Evolutionary conservation across 768 basidiomycete genomes (phyloP).

Genomic region (Podaxis mareebaensis): DNA sequence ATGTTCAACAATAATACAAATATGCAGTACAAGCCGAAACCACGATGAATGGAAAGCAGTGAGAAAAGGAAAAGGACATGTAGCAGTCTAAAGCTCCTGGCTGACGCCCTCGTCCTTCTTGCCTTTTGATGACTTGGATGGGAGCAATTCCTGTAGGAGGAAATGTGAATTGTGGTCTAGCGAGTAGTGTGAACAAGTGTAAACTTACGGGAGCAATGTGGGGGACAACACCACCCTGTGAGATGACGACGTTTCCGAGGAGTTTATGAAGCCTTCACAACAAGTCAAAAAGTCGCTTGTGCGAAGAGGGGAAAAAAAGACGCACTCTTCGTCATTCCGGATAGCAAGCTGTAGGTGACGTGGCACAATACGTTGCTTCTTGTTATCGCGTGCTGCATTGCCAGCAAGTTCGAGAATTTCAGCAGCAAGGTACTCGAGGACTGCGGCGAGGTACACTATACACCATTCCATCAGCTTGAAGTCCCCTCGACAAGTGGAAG

Average conservation of each 20-base stretch:
- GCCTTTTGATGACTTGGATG: conserved; percentile 39
- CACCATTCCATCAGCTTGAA: not conserved
- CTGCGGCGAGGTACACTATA: conserved; percentile 86
- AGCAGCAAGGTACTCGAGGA: conserved; percentile 89
- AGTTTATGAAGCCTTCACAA: conserved; percentile 67
- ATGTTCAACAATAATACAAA: conserved; percentile 18
- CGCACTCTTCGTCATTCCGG: conserved; percentile 87
- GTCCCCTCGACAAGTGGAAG: not conserved
- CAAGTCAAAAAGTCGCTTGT: conserved; percentile 14
- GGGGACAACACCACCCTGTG: conserved; percentile 77
- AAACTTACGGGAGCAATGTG: conserved; percentile 28
- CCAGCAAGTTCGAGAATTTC: conserved; percentile 94
- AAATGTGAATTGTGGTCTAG: conserved; percentile 27
- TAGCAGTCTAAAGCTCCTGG: conserved; percentile 14
- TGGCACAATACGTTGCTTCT: conserved; percentile 94
- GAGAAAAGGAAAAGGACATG: conserved; percentile 15
- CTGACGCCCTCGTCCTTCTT: conserved; percentile 23
- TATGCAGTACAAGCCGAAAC: conserved; percentile 13
- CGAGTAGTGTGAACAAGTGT: not conserved
- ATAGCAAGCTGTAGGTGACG: conserved; percentile 94
- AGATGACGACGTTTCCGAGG: conserved; percentile 85
- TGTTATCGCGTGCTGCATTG: conserved; percentile 87
- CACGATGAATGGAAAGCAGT: conserved; percentile 7
- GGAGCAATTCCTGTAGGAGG: conserved; percentile 40
- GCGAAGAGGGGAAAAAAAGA: conserved; percentile 4